phyloP scores from a whole-genome alignment of 768 basidiomycete species.

The Naganishia kalamii region DNA sequence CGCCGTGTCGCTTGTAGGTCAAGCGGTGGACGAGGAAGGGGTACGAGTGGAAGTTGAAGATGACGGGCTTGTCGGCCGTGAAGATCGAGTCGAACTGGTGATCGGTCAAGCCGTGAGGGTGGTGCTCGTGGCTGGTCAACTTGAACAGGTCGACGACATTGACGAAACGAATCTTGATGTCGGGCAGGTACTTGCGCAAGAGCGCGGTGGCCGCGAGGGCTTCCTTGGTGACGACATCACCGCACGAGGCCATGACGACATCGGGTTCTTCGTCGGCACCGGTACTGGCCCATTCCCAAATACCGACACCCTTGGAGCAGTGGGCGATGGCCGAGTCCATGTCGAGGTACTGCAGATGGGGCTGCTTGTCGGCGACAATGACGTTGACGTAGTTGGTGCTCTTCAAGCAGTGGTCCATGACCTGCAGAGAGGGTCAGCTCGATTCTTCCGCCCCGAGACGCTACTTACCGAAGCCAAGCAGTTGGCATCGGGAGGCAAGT shows the following conservation, averaged over 20 bases:
- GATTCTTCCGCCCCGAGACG: too few relatives aligned
- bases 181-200: constrained; percentile 59
- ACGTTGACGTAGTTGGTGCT: constrained; percentile 61
- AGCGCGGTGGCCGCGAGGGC: constrained; percentile 74
- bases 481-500: constrained; percentile 75
- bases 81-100: constrained; percentile 65
- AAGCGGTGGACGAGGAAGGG: constrained; percentile 44
- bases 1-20: constrained; percentile 24
- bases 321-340: constrained; percentile 25
- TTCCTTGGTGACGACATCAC: constrained; percentile 74
- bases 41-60: constrained; percentile 79
- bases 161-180: constrained; percentile 60
- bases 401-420: constrained; percentile 69
- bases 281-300: constrained; percentile 25
- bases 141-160: constrained; percentile 57
- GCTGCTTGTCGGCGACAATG: constrained; percentile 26
- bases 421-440: constrained; percentile 35
- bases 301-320: constrained; percentile 25
- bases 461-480: constrained; percentile 57
- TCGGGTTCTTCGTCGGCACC: constrained; percentile 20
- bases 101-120: constrained; percentile 63
- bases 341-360: constrained; percentile 27
- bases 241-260: constrained; percentile 40
- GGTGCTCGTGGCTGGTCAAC: constrained; percentile 37
- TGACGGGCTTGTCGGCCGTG: constrained; percentile 60